These are phyloP conservation scores for Waitea zeae DNA, from an alignment of 1,284 basidiomycete species.

Conservation along the genomic window DNA sequence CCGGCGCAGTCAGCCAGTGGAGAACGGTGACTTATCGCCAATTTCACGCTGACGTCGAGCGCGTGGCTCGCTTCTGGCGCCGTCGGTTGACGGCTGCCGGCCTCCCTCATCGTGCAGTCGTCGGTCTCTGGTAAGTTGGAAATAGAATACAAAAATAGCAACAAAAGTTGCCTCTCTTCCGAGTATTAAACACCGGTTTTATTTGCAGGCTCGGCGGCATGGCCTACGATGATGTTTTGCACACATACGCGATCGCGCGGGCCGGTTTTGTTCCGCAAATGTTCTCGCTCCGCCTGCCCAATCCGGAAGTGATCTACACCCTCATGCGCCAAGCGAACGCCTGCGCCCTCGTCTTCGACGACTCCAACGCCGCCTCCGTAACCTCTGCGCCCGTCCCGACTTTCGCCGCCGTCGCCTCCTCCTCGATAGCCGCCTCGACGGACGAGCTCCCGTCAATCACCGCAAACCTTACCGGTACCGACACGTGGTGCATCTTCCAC, in stretches of 20 bases:
- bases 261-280: constrained; percentile 59
- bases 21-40: constrained; percentile 29
- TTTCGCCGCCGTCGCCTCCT: constrained; percentile 23
- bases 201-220: constrained; percentile 44
- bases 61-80: constrained; percentile 37
- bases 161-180: too few species aligned
- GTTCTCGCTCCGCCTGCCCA: constrained; percentile 53
- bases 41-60: constrained; percentile 35
- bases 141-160: background rate
- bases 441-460: constrained; percentile 27
- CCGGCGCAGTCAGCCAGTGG: constrained; percentile 24
- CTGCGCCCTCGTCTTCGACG: constrained; percentile 36
- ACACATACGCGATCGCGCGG: constrained; percentile 53
- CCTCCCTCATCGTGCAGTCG: constrained; percentile 32
- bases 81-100: constrained; percentile 21
- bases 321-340: constrained; percentile 38
- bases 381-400: constrained; percentile 22
- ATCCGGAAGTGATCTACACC: constrained; percentile 46
- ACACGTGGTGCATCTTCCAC: constrained; percentile 49
- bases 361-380: constrained; percentile 23
- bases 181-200: constrained; percentile 5
- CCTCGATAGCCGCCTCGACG: constrained; percentile 17
- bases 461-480: constrained; percentile 20
- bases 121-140: constrained; percentile 46
- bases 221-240: constrained; percentile 46